Evolutionary conservation across 2,329 filamentous ascomycete genomes (phyloP), one percentile per base, ranked within the genome.

Genomic region (Neonectria hederae): DNA sequence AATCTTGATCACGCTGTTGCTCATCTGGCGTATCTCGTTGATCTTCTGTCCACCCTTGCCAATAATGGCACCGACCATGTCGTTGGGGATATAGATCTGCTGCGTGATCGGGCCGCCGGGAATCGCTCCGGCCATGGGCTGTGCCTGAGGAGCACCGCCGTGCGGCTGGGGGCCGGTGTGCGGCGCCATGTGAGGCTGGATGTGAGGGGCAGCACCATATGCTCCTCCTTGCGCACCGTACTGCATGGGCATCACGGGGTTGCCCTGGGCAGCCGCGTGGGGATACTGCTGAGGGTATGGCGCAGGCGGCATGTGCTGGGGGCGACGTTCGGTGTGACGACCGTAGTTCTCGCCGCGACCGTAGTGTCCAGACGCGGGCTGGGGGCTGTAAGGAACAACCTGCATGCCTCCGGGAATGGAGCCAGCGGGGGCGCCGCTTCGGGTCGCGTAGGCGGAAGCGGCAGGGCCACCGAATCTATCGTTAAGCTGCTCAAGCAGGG

Each of bases 21-120:
- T 97, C 74, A 99, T 89, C 79, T 97, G 94, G 72, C 96, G 90
- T 70, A 99, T 99, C 82, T 99, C 96, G 77, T 99, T 99, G 86
- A 99, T 99, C 87, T 99, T 99, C 60, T 94, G 92, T 69, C 96
- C 96, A 66, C 96, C 96, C 83, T 99, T 99, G 76, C 96, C 96
- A 74, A 99, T 99, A 75, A 99, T 99, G 60, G 96, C 96, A 68
- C 96, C 96, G 58, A 99, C 96, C 96, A 99, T 98, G 76, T 99
- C 96, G 77, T 99, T 99, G 63, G 96, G 96, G 74, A 99, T 99
- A 82, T 92, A 99, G 71, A 99, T 99, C 81, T 99, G 96, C 81
- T 99, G 96, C 3, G 96, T 99, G 75, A 98, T 85, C 54, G 94
- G 93, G 24, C 81, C 79, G 13, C 80, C 82, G 5, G 79, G 76